Base-by-base conservation (phyloP, 108 stramenopile genomes). In the Cylindrotheca fusiformis region DNA sequence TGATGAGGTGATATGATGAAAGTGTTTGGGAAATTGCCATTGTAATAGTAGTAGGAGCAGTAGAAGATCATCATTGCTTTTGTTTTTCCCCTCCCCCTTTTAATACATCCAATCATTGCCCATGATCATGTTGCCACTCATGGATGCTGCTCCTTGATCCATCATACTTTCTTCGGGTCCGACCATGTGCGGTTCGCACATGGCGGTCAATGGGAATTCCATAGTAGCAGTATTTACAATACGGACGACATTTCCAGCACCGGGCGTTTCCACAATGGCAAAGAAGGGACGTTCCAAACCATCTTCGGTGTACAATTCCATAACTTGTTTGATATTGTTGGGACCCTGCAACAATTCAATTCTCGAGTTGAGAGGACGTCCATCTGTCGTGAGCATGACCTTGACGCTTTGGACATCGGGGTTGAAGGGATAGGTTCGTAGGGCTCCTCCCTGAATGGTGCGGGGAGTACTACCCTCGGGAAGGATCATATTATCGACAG, bases 311-410 rank as follows among this genome's bases (percentile, higher is more conserved):
- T 86, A 91, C 30, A 91, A 57, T 71, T 88, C 86, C 60, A 87
- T 80, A 32, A 87, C 82, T 68, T 91, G 90, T 78, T 91, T 91
- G 86, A 80, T 87, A 70, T 91, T 87, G 74, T 91, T 91, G 47
- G 90, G 90, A 48, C 90, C 90, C 68, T 86, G 86, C 65, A 86
- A 79, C 54, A 91, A 65, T 60, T 88, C 90, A 52, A 91, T 78
- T 58, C 85, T 63, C 25, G 87, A 84, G 60, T 87, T 88, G 56
- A 91, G 64, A 4, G 86, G 86, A 76, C 90, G 84, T 48, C 86
- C 90, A 60, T 88, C 90, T 25, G 85, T 86, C 65, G 73, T 76
- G 29, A 91, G 67, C 29, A 79, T 53, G 55, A 91, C 68, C 32
- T 74, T 72, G 31, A 91, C 90, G 36, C 77, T 82, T 31, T 78